These are phyloP conservation scores for Colletotrichum theobromicola DNA, from an alignment of 2,329 filamentous ascomycete species.

Conservation along the genomic window DNA sequence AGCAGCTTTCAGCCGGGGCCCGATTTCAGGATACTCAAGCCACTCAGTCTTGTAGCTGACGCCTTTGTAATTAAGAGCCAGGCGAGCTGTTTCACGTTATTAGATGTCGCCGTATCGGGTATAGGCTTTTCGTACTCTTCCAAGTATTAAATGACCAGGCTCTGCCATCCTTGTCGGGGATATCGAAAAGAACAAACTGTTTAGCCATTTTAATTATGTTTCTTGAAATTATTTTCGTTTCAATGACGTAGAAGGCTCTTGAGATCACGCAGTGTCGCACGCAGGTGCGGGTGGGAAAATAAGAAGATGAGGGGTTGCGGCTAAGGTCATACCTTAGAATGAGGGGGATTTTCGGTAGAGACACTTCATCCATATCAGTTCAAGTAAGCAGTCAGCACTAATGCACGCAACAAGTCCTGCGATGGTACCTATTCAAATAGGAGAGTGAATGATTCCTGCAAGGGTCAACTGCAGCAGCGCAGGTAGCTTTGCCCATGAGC, in stretches of 20 bases:
- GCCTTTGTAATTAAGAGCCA: conserved; percentile 71
- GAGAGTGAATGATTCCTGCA: background rate
- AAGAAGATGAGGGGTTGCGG: background rate
- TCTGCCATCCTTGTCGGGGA: conserved; percentile 52
- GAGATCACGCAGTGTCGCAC: background rate
- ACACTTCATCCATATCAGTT: background rate
- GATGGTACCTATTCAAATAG: background rate
- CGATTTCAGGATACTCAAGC: conserved; percentile 72
- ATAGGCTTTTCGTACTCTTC: conserved; percentile 58
- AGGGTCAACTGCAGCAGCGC: no score
- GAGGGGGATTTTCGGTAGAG: background rate
- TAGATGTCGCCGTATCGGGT: background rate
- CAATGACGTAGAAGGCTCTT: background rate
- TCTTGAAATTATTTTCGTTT: background rate
- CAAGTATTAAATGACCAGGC: conserved; percentile 74
- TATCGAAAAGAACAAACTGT: conserved; percentile 62
- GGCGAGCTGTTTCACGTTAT: conserved; percentile 52
- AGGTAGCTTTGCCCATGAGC: no score
- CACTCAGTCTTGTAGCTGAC: conserved; percentile 73
- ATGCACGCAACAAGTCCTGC: background rate
- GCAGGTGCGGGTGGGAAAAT: background rate
- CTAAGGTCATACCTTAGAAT: background rate
- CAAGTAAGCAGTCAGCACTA: background rate
- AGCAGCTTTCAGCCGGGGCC: conserved; percentile 51
- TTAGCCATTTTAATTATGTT: conserved; percentile 23